Evolutionary conservation across 2,329 filamentous ascomycete species (phyloP).

Genomic region (Fusarium stilboides): DNA sequence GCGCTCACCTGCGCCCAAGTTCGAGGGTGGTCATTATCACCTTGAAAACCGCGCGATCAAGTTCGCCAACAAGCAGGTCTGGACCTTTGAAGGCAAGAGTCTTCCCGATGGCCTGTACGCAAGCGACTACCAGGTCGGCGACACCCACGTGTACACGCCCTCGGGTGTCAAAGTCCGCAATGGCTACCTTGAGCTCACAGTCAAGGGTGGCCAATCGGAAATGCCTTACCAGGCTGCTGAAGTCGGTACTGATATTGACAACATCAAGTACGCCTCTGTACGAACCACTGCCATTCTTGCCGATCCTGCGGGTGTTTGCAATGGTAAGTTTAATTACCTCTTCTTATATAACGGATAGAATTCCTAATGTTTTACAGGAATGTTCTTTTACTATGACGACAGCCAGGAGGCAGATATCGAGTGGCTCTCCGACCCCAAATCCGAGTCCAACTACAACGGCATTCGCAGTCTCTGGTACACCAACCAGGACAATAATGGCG

Average conservation of each 20-base stretch:
- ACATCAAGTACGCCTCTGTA: conserved; percentile 53
- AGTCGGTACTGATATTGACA: conserved; percentile 44
- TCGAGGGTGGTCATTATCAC: conserved; percentile 45
- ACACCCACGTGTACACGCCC: conserved; percentile 21
- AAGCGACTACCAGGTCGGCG: conserved; percentile 43
- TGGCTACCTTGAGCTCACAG: conserved; percentile 51
- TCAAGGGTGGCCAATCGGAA: conserved; percentile 47
- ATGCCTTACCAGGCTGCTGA: conserved; percentile 48
- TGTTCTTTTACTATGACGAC: conserved; percentile 51
- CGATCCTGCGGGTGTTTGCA: conserved; percentile 51
- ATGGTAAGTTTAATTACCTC: conserved; percentile 32
- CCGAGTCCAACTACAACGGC: conserved; percentile 47
- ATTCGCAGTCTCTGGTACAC: conserved; percentile 51
- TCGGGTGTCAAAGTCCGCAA: conserved; percentile 45
- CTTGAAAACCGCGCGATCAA: conserved; percentile 34
- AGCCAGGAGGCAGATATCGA: conserved; percentile 53
- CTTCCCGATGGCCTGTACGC: conserved; percentile 45
- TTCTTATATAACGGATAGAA: accelerated
- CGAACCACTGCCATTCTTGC: conserved; percentile 51
- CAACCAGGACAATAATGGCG: conserved; percentile 50
- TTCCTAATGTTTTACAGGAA: conserved; percentile 35
- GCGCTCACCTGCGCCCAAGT: conserved; percentile 37
- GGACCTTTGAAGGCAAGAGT: conserved; percentile 41
- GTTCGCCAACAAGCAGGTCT: conserved; percentile 47
- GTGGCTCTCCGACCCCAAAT: conserved; percentile 52